Conservation (phyloP, 2,329 filamentous ascomycete genomes). For the Colletotrichum sp. region DNA sequence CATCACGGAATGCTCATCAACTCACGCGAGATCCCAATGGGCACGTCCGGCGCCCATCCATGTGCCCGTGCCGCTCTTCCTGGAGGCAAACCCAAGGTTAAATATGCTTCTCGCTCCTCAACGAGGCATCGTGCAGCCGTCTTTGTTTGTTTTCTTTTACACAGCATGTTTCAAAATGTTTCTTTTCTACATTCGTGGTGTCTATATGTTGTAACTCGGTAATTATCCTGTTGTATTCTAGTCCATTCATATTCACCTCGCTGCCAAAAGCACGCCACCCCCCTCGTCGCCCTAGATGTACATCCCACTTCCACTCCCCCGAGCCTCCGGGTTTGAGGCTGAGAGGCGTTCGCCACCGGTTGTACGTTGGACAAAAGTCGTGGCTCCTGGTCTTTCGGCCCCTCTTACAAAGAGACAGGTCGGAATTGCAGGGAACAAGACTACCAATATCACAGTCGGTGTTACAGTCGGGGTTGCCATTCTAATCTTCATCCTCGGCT, state of each 20-base stretch:
- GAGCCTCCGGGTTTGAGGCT: background rate
- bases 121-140: background rate
- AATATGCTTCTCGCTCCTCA: slow-evolving; percentile 11
- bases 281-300: slow-evolving; percentile 6
- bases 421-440: slow-evolving; percentile 23
- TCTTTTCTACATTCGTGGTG: background rate
- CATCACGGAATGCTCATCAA: slow-evolving; percentile 3
- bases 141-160: background rate
- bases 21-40: background rate
- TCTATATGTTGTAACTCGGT: background rate
- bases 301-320: slow-evolving; percentile 11
- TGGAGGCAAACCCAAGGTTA: background rate
- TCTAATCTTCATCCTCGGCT: slow-evolving; percentile 41
- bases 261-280: background rate
- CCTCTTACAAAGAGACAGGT: slow-evolving; percentile 4
- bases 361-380: background rate
- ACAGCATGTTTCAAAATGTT: background rate
- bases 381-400: background rate
- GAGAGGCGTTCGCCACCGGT: background rate
- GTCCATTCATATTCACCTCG: background rate
- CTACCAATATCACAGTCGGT: slow-evolving; percentile 47
- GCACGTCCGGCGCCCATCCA: background rate
- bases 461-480: slow-evolving; percentile 47
- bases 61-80: background rate
- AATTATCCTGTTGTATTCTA: background rate